These are phyloP conservation scores for Nitzschia sp. DNA, from an alignment of 108 stramenopile species.

Conservation along the genomic window DNA sequence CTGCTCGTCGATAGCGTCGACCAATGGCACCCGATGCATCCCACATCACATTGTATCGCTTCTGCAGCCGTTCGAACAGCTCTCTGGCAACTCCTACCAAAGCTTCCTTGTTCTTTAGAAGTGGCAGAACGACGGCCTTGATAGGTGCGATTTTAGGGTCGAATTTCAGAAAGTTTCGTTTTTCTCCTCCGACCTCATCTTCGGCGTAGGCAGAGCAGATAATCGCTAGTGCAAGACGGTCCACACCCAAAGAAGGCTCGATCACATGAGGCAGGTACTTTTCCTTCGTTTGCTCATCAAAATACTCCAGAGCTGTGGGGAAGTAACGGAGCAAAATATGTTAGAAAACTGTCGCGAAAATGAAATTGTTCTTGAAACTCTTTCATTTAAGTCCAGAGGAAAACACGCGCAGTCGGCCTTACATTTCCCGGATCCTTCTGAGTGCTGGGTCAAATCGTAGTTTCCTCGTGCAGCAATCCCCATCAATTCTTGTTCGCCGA, in stretches of 20 bases:
- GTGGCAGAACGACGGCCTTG: slow-evolving; percentile 93
- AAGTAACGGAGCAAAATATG: too few relatives aligned
- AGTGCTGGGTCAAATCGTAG: slow-evolving; percentile 94
- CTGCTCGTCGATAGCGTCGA: slow-evolving; percentile 87
- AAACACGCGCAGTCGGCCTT: slow-evolving; percentile 3
- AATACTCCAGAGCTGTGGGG: slow-evolving; percentile 88
- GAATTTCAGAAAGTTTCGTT: slow-evolving; percentile 89
- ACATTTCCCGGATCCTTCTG: slow-evolving; percentile 86
- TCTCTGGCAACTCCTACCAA: slow-evolving; percentile 75
- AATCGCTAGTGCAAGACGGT: slow-evolving; percentile 89
- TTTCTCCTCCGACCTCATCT: slow-evolving; percentile 90
- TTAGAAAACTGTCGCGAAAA: too few relatives aligned
- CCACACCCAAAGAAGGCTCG: slow-evolving; percentile 95
- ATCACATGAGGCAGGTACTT: slow-evolving; percentile 96
- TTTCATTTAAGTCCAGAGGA: too few relatives aligned
- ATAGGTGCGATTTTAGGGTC: slow-evolving; percentile 93
- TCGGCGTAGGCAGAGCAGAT: slow-evolving; percentile 93
- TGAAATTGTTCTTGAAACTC: too few relatives aligned
- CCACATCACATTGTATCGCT: slow-evolving; percentile 82
- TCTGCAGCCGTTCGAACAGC: slow-evolving; percentile 71
- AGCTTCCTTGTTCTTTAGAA: slow-evolving; percentile 94
- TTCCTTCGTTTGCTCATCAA: slow-evolving; percentile 88
- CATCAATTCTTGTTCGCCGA: slow-evolving; percentile 95
- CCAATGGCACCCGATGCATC: slow-evolving; percentile 94
- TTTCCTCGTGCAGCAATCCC: slow-evolving; percentile 98